These are phyloP conservation scores for Alectoria sarmentosa DNA, from an alignment of 495 filamentous ascomycete genomes.

Conservation along the genomic window DNA sequence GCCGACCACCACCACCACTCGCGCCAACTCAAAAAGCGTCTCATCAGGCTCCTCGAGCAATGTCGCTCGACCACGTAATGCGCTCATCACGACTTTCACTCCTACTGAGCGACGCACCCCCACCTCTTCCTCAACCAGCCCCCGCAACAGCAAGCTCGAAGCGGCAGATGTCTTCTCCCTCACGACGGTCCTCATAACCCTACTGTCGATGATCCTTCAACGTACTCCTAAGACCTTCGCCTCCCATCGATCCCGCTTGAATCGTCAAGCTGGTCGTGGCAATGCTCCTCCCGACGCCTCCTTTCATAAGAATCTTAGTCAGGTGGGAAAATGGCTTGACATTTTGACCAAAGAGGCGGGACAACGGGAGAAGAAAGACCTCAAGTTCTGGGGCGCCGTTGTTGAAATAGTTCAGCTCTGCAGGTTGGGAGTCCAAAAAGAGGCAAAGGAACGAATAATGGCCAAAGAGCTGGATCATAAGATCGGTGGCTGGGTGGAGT, in stretches of 20 bases:
- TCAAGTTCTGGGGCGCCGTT: conserved; percentile 23
- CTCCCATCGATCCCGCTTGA: conserved; percentile 64
- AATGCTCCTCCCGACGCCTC: conserved; percentile 69
- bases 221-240: conserved; percentile 62
- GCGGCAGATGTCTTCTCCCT: conserved; percentile 68
- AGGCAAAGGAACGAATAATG: conserved; percentile 19
- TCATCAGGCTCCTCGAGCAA: conserved; percentile 25
- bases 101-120: conserved; percentile 18
- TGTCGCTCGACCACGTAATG: conserved; percentile 22
- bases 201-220: conserved; percentile 66
- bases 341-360: conserved; percentile 58
- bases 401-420: conserved; percentile 22
- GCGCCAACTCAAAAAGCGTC: conserved; percentile 16
- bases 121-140: conserved; percentile 28
- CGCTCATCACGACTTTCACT: conserved; percentile 29
- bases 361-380: conserved; percentile 53
- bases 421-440: conserved; percentile 20
- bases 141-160: conserved; percentile 24
- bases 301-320: conserved; percentile 74
- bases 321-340: conserved; percentile 73
- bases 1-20: conserved; percentile 16
- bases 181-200: conserved; percentile 61
- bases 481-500: conserved; percentile 23
- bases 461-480: conserved; percentile 22
- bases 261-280: conserved; percentile 56